phyloP scores from a whole-genome alignment of 768 basidiomycete genomes.

The Lactarius deliciosus region DNA sequence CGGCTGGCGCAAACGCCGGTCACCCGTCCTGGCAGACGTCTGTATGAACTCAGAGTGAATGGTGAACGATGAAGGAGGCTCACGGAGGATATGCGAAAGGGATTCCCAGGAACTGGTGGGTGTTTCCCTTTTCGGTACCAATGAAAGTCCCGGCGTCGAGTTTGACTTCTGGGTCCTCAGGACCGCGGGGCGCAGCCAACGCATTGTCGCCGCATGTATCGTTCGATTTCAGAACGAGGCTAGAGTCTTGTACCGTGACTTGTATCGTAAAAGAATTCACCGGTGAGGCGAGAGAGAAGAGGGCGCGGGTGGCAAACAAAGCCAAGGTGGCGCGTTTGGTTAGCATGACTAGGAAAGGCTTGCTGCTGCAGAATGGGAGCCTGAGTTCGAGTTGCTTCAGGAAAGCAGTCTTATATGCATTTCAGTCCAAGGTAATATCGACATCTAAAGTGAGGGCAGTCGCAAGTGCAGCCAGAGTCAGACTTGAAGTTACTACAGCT shows the following conservation, averaged over 20 bases:
- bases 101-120: slow-evolving; percentile 41
- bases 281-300: slow-evolving; percentile 18
- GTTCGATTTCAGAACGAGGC: not conserved
- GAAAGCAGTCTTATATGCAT: not conserved
- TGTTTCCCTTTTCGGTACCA: slow-evolving; percentile 32
- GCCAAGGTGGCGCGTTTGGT: slow-evolving; percentile 11
- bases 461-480: not conserved
- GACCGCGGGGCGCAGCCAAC: no score
- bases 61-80: slow-evolving; percentile 15
- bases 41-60: no score
- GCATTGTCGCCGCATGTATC: not conserved
- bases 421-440: not conserved
- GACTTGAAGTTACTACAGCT: not conserved
- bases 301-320: slow-evolving; percentile 12
- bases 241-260: slow-evolving; percentile 12
- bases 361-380: not conserved
- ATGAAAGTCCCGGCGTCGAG: slow-evolving; percentile 36
- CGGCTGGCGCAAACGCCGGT: slow-evolving; percentile 41
- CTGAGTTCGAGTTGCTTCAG: not conserved
- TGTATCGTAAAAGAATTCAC: not conserved
- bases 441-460: not conserved
- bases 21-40: slow-evolving; percentile 33
- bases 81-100: slow-evolving; percentile 44
- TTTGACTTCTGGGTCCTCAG: slow-evolving; percentile 26
- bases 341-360: slow-evolving; percentile 10